Evolutionary conservation across 176 grass and related monocot genomes (phyloP).

Genomic region (Leersia perrieri): DNA sequence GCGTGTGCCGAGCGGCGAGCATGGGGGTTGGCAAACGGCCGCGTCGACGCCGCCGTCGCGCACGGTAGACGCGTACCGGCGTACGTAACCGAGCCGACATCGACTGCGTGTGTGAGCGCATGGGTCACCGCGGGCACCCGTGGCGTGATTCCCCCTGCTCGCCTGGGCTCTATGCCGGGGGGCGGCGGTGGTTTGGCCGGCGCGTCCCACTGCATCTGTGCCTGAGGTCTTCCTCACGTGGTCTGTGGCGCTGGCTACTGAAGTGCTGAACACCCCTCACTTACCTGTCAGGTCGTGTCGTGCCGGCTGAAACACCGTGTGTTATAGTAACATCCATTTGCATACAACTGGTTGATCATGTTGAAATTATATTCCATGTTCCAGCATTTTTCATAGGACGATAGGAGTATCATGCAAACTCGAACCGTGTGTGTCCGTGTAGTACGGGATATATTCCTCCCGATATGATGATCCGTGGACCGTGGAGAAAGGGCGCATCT

Average conservation of each 20-base stretch:
- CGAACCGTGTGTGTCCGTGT: background rate
- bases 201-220: too few relatives aligned
- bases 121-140: background rate
- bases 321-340: too few relatives aligned
- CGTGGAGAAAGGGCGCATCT: slow-evolving; percentile 3
- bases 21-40: background rate
- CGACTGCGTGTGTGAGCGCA: background rate
- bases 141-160: too few relatives aligned
- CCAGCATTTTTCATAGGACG: background rate
- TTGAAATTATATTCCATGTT: background rate
- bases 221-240: background rate
- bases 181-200: background rate
- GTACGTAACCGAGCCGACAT: background rate
- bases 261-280: background rate
- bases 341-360: too few relatives aligned
- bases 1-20: background rate
- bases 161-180: too few relatives aligned
- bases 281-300: background rate
- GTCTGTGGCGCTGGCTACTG: background rate
- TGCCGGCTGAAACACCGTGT: background rate
- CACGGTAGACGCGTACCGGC: background rate
- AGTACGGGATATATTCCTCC: background rate
- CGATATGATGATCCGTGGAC: background rate
- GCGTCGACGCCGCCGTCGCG: background rate
- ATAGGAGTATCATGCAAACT: background rate